Conservation (phyloP, 352 stramenopile species). For the Phytophthora ohioensis region DNA sequence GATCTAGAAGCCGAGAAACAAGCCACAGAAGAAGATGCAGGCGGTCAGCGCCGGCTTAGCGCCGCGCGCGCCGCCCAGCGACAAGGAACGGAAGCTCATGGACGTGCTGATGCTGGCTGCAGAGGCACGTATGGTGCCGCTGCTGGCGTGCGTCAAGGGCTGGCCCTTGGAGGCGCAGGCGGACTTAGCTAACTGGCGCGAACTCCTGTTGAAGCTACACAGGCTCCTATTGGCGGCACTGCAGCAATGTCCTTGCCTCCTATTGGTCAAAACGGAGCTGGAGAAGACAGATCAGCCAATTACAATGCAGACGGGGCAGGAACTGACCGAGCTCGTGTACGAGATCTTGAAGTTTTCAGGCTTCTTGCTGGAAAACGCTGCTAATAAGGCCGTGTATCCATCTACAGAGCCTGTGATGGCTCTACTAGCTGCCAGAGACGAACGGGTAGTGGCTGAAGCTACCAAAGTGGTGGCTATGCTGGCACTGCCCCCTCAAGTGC, state of each 20-base stretch:
- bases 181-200: constrained; percentile 74
- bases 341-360: constrained; percentile 80
- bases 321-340: constrained; percentile 65
- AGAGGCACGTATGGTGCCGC: constrained; percentile 51
- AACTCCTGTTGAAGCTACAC: constrained; percentile 68
- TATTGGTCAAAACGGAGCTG: constrained; percentile 45
- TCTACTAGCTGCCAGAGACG: constrained; percentile 72
- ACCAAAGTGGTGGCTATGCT: constrained; percentile 81
- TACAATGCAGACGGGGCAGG: constrained; percentile 40
- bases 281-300: constrained; percentile 27
- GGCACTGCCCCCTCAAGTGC: constrained; percentile 68
- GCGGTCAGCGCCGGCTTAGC: constrained; percentile 26
- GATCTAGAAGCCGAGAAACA: constrained; percentile 18
- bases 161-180: constrained; percentile 88
- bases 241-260: constrained; percentile 48
- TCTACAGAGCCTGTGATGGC: constrained; percentile 58
- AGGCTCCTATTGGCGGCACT: constrained; percentile 53
- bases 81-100: constrained; percentile 68
- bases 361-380: constrained; percentile 81
- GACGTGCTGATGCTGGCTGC: constrained; percentile 64
- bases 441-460: constrained; percentile 73
- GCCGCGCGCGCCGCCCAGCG: constrained; percentile 50
- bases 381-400: constrained; percentile 81
- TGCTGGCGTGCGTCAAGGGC: constrained; percentile 74
- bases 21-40: constrained; percentile 39